Evolutionary conservation across 305 asterid genomes (phyloP), one percentile per base, ranked within the genome.

Genomic region (Fraxinus albicans): DNA sequence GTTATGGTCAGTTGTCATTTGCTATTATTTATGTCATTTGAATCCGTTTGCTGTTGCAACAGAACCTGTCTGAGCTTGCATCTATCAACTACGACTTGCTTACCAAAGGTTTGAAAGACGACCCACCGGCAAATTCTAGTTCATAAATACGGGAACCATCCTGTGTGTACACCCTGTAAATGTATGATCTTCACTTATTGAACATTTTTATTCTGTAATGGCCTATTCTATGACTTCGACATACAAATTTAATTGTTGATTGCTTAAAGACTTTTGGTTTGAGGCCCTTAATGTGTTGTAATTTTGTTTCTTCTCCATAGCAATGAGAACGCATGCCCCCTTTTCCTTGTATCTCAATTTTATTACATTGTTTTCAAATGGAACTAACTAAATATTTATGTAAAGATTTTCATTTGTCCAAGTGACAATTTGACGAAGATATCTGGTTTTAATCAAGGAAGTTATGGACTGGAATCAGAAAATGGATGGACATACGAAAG

Each of bases 31-130:
- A 9, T 13, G n/a, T 31, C 73, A 78, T 73, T 35, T 80, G 58
- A 73, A 50, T 83, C 70, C 23, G 9, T 63, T 82, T 83, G 55
- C 73, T 78, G 33, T 31, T 60, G 81, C 74, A 40, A 81, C 97
- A 95, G 98, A 95, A 95, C 88, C 95, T 95, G 75, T 93, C 99
- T 63, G 98, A 95, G 89, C 98, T 95, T 17, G 99, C 98, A 8
- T 94, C 98, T 6, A 95, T 95, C 87, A 95, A 95, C 53, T 95
- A 95, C 76, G 99, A 95, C 89, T 88, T 95, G 91, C 97, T 95
- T 55, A 86, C 92, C 1, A 95, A 95, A 87, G 98, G 98, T 77
- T 89, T 90, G 91, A 95, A 95, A 89, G 98, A 95, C 6, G 98
- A 93, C 35, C 92, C 90, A 17, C 90, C 94, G 9, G 47, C 91